Evolutionary conservation across 2,329 filamentous ascomycete genomes (phyloP), one percentile per base, ranked within the genome.

Genomic region (Neofusicoccum cordaticola): DNA sequence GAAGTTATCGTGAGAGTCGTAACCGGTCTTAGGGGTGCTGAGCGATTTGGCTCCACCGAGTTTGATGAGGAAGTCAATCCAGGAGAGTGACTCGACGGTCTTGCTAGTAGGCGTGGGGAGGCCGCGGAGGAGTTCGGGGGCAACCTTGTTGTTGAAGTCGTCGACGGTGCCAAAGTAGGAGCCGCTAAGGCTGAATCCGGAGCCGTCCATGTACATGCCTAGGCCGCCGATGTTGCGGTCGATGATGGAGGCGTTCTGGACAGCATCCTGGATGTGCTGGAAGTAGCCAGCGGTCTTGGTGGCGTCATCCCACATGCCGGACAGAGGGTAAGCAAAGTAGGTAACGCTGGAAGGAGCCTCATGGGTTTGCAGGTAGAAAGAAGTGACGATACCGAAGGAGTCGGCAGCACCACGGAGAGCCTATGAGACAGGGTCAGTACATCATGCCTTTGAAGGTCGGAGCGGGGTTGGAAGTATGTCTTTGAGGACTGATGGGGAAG

Each of bases 11-110:
- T 78, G 76, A 22, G 73, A 67, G 63, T 74, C 70, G 67, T 78
- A 78, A 63, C 74, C 75, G 2, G 71, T 75, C 0, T 71, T 47
- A 2, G 75, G 74, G 15, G 65, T 69, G 27, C 66, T 70, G 67
- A 78, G 71, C 44, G 66, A 68, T 17, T 60, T 67, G 27, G 70
- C 67, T 66, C 71, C 74, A 12, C 72, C 74, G 3, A 73, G 78
- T 79, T 67, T 84, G 73, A 71, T 78, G 79, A 80, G 72, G 62
- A 77, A 78, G 52, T 73, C 69, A 63, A 77, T 76, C 69, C 73
- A 74, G 72, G 67, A 7, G 68, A 70, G 50, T 67, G 57, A 53
- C 19, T 68, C 65, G 22, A 76, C 70, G 0, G 67, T 73, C 37
- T 68, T 67, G 5, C 67, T 63, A 1, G 66, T 63, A 6, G 74